A percentile compares a stretch with the other conserved stretches of the same genome.
Conservation (phyloP, 1,284 basidiomycete species). For the Ustilago nuda region DNA sequence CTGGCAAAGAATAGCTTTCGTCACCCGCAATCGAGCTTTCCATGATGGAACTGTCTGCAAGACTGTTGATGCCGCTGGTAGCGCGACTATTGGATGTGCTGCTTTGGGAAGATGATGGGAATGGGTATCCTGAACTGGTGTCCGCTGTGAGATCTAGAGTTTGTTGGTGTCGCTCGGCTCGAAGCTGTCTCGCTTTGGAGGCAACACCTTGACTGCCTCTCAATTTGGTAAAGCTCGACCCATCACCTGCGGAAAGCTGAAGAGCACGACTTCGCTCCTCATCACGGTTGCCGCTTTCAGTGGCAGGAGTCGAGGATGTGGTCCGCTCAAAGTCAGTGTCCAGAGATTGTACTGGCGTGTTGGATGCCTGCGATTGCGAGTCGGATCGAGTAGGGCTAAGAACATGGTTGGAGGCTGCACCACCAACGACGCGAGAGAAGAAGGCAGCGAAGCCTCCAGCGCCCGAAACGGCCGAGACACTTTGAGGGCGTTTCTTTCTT, state of each 20-base stretch:
- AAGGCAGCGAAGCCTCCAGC: constrained; percentile 57
- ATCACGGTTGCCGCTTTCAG: constrained; percentile 19
- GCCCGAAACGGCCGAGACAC: constrained; percentile 20
- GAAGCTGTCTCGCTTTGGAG: constrained; percentile 35
- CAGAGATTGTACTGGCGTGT: constrained; percentile 14
- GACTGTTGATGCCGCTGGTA: constrained; percentile 29
- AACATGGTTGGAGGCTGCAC: constrained; percentile 22
- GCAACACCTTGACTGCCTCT: constrained; percentile 34
- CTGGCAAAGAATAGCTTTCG: constrained; percentile 49
- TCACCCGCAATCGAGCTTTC: constrained; percentile 52
- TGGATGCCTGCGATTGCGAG: constrained; percentile 30
- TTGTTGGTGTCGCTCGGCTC: constrained; percentile 42
- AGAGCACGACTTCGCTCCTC: constrained; percentile 37
- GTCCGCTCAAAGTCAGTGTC: constrained; percentile 19
- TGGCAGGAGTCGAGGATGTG: constrained; percentile 25
- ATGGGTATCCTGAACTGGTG: constrained; percentile 18
- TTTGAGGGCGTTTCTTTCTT: constrained; percentile 21
- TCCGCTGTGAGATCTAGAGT: constrained; percentile 40
- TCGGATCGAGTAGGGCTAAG: constrained; percentile 29
- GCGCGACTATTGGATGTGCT: constrained; percentile 29
- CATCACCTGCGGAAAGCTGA: constrained; percentile 35
- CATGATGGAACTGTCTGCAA: constrained; percentile 33
- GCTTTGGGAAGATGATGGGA: constrained; percentile 31
- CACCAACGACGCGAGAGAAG: constrained; percentile 57
- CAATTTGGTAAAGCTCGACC: constrained; percentile 31